Evolutionary conservation across 306 rosid genomes (phyloP), one percentile per base, ranked within the genome.

Genomic region (Malus asiatica): DNA sequence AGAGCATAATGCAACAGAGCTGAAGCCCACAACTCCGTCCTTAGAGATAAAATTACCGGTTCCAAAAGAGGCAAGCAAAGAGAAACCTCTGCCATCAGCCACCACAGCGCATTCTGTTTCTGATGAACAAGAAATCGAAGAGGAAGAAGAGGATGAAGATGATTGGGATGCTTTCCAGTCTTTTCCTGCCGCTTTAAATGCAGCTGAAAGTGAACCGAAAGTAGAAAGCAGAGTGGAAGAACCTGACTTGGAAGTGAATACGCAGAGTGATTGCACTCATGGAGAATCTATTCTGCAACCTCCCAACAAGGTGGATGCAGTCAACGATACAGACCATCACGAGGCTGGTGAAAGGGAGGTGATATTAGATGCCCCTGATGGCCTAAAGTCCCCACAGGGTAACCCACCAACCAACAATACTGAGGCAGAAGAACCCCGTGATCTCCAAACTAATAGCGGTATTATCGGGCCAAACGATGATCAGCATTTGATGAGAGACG

Each of bases 91-190:
- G 9, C 77, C 76, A 20, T 53, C 84, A 9, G 72, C 80, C 76
- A 33, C 83, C 52, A 78, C 33, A 52, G 19, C 68, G 23, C 58
- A 71, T 51, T 35, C 72, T 10, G 77, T 77, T n/a, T 78, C 84
- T 74, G 78, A 53, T 79, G 18, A 40, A 35, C 65, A 86, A 85
- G 66, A 59, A 61, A 42, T 23, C 3, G 70, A 71, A 70, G 77
- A 76, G 13, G 78, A 38, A 14, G 72, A 58, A 2, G 86, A 83
- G 46, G 88, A 90, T 76, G 97, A 91, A 46, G 96, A 94, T 76
- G 97, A 90, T 73, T 94, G 98, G 98, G 98, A 94, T 85, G 84
- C 90, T 55, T 94, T 92, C 81, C 98, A 92, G 84, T 94, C 97
- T 70, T 89, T 94, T 74, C 88, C 98, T 59, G 89, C 89, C 59